Evolutionary conservation across 208 protist species (phyloP).

Genomic region (Trypanosoma avium): DNA sequence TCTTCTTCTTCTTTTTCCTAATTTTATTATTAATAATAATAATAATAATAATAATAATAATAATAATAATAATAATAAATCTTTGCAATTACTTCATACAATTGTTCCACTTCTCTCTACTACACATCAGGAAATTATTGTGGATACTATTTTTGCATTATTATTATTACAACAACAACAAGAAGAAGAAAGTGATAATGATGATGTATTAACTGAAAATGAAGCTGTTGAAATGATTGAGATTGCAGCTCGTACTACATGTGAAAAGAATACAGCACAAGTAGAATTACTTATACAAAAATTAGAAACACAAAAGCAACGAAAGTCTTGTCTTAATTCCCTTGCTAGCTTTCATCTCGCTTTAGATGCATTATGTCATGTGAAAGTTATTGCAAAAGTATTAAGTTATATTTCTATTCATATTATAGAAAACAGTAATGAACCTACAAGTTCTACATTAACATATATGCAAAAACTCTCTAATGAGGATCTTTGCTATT

Average conservation of each 20-base stretch:
- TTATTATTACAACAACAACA: not conserved
- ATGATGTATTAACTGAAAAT: constrained; percentile 6
- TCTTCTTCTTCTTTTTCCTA: constrained; percentile 41
- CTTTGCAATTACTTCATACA: constrained; percentile 23
- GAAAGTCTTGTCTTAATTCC: constrained; percentile 13
- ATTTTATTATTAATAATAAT: too few relatives aligned
- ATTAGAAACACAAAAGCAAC: constrained; percentile 11
- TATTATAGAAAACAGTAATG: not conserved
- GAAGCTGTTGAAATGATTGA: constrained; percentile 14
- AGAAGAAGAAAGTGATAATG: not conserved
- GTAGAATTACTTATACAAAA: constrained; percentile 5
- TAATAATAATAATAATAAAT: too few relatives aligned
- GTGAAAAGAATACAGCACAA: not conserved
- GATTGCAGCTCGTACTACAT: constrained; percentile 7
- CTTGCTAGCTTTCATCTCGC: constrained; percentile 8
- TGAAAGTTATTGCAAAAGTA: constrained; percentile 8
- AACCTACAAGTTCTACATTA: too few relatives aligned
- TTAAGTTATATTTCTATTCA: constrained; percentile 10
- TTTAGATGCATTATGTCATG: constrained; percentile 11
- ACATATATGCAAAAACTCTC: too few relatives aligned
- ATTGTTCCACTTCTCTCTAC: constrained; percentile 40
- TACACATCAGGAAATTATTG: constrained; percentile 26
- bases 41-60: too few relatives aligned
- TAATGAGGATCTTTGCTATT: too few relatives aligned
- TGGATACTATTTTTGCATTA: constrained; percentile 18